Evolutionary conservation across 768 basidiomycete genomes (phyloP), one percentile per base, ranked within the genome.

Genomic region (Lactarius psammicola): DNA sequence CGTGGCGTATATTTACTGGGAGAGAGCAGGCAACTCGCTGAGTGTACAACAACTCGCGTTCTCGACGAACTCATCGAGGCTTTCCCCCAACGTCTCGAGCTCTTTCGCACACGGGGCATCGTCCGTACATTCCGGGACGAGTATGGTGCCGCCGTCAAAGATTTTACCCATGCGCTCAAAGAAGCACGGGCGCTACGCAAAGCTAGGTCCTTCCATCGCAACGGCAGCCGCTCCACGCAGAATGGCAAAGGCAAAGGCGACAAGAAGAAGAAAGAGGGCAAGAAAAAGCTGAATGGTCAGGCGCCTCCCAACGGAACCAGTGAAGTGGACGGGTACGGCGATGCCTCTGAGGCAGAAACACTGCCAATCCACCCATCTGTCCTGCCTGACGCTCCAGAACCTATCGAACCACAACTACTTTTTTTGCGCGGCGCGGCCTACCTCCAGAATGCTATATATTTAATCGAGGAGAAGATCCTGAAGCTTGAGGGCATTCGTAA

Each of bases 51-150:
- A 2, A 90, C 92, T 9, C 79, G 81, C n/a, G 80, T 90, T 23
- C 77, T 95, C 56, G 92, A 95, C 69, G 86, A 88, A 66, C 83
- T 95, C 62, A 94, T 95, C 65, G 81, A 83, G 1, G 76, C 79
- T 20, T 77, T 87, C 66, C 94, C 94, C 0, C 87, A 93, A 65
- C 84, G 85, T 23, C 83, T 95, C 38, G 92, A 95, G 75, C 94
- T 90, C 74, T 90, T 85, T 72, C 86, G 94, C 55, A 94, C 94
- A 1, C 86, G 92, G n/a, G 94, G 93, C 10, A 90, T 95, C 63
- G 92, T 95, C 15, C 90, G 90, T 70, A 90, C 88, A 73, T 95
- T 94, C 80, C 85, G 90, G 56, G 92, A 95, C 66, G 92, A 94
- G 73, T 94, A 87, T 70, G 65, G 78, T 3, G 79, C 82, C 36